phyloP scores from a whole-genome alignment of 176 grass and related monocot genomes.

The Oryza rufipogon region DNA sequence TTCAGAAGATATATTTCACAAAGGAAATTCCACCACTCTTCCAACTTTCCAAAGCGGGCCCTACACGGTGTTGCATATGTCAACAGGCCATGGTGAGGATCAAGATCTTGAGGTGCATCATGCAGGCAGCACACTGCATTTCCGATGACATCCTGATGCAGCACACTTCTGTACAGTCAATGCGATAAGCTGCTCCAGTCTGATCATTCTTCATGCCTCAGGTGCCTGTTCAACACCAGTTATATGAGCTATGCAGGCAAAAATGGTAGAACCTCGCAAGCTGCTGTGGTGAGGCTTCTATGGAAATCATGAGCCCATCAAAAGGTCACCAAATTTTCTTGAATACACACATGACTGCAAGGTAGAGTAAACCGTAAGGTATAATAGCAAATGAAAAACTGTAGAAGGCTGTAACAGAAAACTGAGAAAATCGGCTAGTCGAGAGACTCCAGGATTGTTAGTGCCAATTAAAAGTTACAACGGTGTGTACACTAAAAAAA shows the following conservation, averaged over 20 bases:
- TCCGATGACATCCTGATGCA: neutral
- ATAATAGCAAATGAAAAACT: neutral
- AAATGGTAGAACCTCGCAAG: constrained; percentile 23
- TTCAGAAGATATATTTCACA: neutral
- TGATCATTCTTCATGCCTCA: constrained; percentile 23
- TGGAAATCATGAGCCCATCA: constrained; percentile 16
- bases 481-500: neutral
- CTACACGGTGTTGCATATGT: neutral
- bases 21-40: constrained; percentile 11
- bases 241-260: neutral
- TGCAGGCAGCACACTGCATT: neutral
- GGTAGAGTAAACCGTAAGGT: constrained; percentile 29
- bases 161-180: neutral
- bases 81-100: neutral
- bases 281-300: constrained; percentile 13
- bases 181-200: constrained; percentile 8
- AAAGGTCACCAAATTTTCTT: constrained; percentile 51
- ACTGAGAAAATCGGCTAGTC: constrained; percentile 2
- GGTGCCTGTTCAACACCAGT: neutral
- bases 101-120: constrained; percentile 1
- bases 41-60: neutral
- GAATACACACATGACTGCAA: constrained; percentile 50
- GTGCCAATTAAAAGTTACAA: neutral
- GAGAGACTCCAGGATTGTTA: neutral
- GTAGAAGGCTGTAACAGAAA: neutral